These are phyloP conservation scores for Nemania serpens DNA, from an alignment of 2,329 filamentous ascomycete genomes.

Conservation along the genomic window DNA sequence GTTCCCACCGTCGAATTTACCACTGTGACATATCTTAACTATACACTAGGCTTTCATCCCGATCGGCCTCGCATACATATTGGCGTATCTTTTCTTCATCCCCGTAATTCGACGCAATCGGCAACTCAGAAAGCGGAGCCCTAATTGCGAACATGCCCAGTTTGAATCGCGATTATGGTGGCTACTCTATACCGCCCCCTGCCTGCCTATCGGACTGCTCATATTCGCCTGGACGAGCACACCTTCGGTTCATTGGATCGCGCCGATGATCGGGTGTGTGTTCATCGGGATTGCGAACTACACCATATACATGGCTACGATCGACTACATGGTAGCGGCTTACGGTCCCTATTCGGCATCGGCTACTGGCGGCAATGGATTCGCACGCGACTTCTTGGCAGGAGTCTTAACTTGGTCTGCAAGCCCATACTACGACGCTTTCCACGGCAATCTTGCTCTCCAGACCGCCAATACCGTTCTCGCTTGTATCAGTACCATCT, in stretches of 20 bases:
- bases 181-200: slow-evolving; percentile 63
- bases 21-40: slow-evolving; percentile 20
- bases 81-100: slow-evolving; percentile 63
- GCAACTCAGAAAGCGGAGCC: slow-evolving; percentile 47
- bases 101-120: slow-evolving; percentile 50
- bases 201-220: slow-evolving; percentile 63
- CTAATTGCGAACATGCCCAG: slow-evolving; percentile 60
- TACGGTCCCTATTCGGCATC: slow-evolving; percentile 70
- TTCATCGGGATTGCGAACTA: slow-evolving; percentile 68
- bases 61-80: slow-evolving; percentile 55
- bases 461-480: slow-evolving; percentile 60
- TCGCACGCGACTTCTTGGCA: slow-evolving; percentile 67
- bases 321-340: slow-evolving; percentile 70
- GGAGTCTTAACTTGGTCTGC: slow-evolving; percentile 66
- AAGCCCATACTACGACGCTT: slow-evolving; percentile 57
- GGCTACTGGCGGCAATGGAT: slow-evolving; percentile 70
- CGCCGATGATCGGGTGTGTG: slow-evolving; percentile 61
- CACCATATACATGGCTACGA: slow-evolving; percentile 67
- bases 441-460: slow-evolving; percentile 49
- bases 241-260: slow-evolving; percentile 62
- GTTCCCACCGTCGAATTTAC: background rate
- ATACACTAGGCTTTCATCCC: slow-evolving; percentile 51
- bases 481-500: slow-evolving; percentile 52
- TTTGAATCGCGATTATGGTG: slow-evolving; percentile 64
- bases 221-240: slow-evolving; percentile 67